Base-by-base conservation (phyloP, 139 green algal species). In the Marvania coccoides region DNA sequence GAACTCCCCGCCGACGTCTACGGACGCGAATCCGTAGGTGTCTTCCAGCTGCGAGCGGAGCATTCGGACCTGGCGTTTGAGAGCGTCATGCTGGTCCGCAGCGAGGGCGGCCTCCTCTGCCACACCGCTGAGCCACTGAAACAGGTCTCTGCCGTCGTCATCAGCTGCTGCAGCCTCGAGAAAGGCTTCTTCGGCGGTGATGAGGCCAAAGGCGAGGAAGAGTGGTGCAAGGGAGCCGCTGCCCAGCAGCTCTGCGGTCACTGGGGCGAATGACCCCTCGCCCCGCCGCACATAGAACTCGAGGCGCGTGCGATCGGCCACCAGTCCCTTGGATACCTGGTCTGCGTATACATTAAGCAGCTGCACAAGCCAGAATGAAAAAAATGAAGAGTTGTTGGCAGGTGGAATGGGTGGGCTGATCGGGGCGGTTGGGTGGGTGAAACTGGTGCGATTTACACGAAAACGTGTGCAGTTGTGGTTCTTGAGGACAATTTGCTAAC, bases 121-220 rank as follows among this genome's bases (percentile, higher is more conserved):
- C 4, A 77, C 83, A 24, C 82, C 72, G 24, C 67, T 71, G 47
- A 95, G 80, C 88, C 88, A 95, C 14, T 76, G 69, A 6, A 91
- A 58, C 38, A 95, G 82, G 56, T 88, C 79, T 5, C 71, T 83
- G 46, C 83, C 77, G 26, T 73, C 62, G 15, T 72, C 10, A 24
- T 28, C 61, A 35, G 55, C 33, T 9, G 29, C 30, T 60, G 45
- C 58, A 47, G 38, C 10, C 5, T 65, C 33, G 13, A 65, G 7
- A 15, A 14, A 64, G 31, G 56, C 38, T 39, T 92, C 85, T 47
- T 90, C 83, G 4, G 81, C 74, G 0, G 76, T 82, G 45, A 95
- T 90, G 23, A 95, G 79, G 0, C 83, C 85, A 72, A 96, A 96
- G 4, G 89, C 77, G 36, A 75, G 81, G 61, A 95, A 94, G 5